Base-by-base conservation (phyloP, 2,329 filamentous ascomycete species). In the Pseudocercospora cruenta region DNA sequence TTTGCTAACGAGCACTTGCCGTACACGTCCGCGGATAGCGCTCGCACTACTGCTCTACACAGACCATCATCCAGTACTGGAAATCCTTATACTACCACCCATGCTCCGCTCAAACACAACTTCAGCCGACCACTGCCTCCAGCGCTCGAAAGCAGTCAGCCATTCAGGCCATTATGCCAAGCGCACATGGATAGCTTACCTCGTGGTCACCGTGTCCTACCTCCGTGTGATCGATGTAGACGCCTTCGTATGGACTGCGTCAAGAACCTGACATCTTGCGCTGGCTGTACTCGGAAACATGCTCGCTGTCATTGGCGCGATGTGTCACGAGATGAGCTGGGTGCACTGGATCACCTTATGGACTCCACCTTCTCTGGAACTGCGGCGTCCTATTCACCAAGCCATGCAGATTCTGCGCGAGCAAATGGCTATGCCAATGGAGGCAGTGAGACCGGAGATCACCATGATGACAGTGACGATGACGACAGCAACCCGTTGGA, bases 251-350 rank as follows among this genome's bases (percentile, higher is more conserved):
- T 93, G 80, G 88, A 92, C 65, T 96, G 93, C 68, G 82, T 94
- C 57, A 96, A 96, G 79, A 91, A 96, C 69, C 82, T 95, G 45
- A 96, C 92, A 0, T 92, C 92, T 8, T 96, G 93, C 75, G 88
- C 90, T 78, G 92, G 92, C 22, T 96, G 93, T 78, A 96, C 93
- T 0, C 94, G 92, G 77, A 96, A 96, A 77, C 93, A 96, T 76
- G 92, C 92, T 21, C 94, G 93, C 73, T 96, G 93, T 77, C 89
- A 88, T 14, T 96, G 93, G 93, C 91, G 89, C 71, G 88, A 91
- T 53, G 87, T 95, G n/a, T 88, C 87, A 16, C 88, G 92, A 33
- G 89, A 90, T 2, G 93, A 96, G 72, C 70, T 79, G 12, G 72
- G 73, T 31, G 73, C 70, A 4, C 67, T 79, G 0, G 75, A 77